Percentiles rank a stretch among this genome's conserved stretches.
Evolutionary conservation across 441 rosid genomes (phyloP).

Genomic region (Pelargonium exstipulatum): DNA sequence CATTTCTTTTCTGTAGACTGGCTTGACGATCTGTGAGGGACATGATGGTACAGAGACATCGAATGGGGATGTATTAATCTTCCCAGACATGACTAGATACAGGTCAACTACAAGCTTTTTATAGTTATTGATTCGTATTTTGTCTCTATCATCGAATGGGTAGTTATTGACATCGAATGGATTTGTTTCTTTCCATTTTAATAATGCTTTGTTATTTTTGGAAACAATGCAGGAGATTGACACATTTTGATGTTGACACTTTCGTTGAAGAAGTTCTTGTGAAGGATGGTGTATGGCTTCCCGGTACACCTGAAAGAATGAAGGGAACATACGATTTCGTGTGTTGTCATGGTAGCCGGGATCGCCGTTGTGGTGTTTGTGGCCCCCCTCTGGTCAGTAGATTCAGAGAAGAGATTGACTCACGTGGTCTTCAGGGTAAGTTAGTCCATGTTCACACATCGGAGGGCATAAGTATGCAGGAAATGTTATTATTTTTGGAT

Average conservation of each 20-base stretch:
- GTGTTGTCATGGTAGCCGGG: constrained; percentile 88
- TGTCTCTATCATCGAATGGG: too few relatives aligned
- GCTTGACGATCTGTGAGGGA: constrained; percentile 91
- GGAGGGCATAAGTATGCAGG: constrained; percentile 97
- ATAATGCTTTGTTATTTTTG: constrained; percentile 22
- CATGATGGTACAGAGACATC: constrained; percentile 98
- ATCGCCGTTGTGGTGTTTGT: constrained; percentile 86
- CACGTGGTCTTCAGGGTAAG: constrained; percentile 64
- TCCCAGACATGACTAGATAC: constrained; percentile 98
- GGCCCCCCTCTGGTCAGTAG: constrained; percentile 74
- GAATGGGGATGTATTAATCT: constrained; percentile 94
- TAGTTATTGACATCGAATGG: too few relatives aligned
- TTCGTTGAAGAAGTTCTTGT: constrained; percentile 98
- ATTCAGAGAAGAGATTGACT: constrained; percentile 83
- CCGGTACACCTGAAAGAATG: constrained; percentile 78
- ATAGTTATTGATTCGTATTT: constrained; percentile 10
- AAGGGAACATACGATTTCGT: constrained; percentile 82
- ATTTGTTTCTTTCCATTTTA: constrained; percentile 14
- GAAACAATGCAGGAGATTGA: constrained; percentile 75
- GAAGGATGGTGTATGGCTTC: constrained; percentile 88
- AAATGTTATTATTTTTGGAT: constrained; percentile 79
- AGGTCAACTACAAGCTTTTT: constrained; percentile 40
- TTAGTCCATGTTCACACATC: constrained; percentile 92
- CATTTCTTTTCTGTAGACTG: constrained; percentile 44
- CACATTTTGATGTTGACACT: constrained; percentile 97